phyloP scores from a whole-genome alignment of 441 rosid genomes.

The Populus hybrid region DNA sequence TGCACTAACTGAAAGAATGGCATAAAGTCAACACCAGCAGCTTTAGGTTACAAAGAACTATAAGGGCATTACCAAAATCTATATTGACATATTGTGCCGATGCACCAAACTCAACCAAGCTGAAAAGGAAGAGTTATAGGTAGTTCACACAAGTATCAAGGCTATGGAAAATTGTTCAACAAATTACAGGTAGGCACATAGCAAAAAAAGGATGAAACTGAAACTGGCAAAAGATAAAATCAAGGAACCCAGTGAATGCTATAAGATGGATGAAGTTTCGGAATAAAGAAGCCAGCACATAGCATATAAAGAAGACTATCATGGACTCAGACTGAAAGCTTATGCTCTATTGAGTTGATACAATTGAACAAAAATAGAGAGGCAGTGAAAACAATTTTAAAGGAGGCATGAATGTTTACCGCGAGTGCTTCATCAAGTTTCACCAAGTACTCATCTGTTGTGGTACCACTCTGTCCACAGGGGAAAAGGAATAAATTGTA shows the following conservation, averaged over 20 bases:
- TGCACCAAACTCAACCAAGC: not conserved
- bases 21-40: not conserved
- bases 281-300: not conserved
- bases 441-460: slow-evolving; percentile 63
- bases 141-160: not conserved
- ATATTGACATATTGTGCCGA: not conserved
- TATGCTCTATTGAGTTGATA: not conserved
- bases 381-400: slow-evolving; percentile 11
- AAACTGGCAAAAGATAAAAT: not conserved
- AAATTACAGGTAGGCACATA: not conserved
- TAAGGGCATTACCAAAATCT: not conserved
- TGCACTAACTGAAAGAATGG: not conserved
- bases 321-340: not conserved
- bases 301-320: not conserved
- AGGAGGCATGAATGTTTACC: slow-evolving; percentile 38
- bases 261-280: not conserved
- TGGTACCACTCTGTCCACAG: slow-evolving; percentile 73
- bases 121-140: not conserved
- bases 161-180: not conserved
- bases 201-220: not conserved
- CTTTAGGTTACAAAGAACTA: not conserved
- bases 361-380: slow-evolving; percentile 6
- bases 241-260: not conserved
- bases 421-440: slow-evolving; percentile 83
- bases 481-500: slow-evolving; percentile 10